These are phyloP conservation scores for Colletotrichum eleusines DNA, from an alignment of 2,329 filamentous ascomycete species.

Conservation along the genomic window DNA sequence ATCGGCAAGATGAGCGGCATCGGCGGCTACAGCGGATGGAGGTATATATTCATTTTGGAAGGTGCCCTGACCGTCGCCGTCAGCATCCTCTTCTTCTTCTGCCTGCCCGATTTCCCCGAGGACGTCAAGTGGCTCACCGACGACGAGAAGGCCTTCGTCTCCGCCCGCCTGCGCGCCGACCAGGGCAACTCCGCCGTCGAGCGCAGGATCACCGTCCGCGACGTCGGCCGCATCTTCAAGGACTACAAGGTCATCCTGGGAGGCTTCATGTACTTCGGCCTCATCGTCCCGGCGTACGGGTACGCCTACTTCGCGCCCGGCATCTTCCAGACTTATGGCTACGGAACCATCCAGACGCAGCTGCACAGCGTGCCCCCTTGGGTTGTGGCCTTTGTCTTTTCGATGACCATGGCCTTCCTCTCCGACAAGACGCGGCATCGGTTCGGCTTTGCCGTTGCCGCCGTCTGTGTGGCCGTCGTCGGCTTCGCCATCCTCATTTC, in stretches of 20 bases:
- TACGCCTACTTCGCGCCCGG: conserved; percentile 83
- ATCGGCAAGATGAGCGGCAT: conserved; percentile 81
- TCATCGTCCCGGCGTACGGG: conserved; percentile 81
- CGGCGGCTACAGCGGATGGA: conserved; percentile 77
- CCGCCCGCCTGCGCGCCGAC: conserved; percentile 74
- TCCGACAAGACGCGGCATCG: conserved; percentile 82
- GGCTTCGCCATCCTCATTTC: conserved; percentile 82
- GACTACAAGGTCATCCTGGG: conserved; percentile 81
- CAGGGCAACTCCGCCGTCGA: conserved; percentile 76
- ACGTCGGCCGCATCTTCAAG: conserved; percentile 74
- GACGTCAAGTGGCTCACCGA: conserved; percentile 77
- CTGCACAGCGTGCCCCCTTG: conserved; percentile 70
- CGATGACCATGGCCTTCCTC: conserved; percentile 78
- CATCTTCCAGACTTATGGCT: conserved; percentile 77
- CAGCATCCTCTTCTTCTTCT: conserved; percentile 74
- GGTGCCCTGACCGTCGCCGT: conserved; percentile 73
- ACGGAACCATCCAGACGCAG: conserved; percentile 68
- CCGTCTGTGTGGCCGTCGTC: conserved; percentile 75
- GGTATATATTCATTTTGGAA: conserved; percentile 88
- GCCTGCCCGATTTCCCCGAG: conserved; percentile 81
- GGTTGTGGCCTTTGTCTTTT: conserved; percentile 80
- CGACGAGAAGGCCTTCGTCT: conserved; percentile 77
- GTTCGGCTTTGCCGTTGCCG: conserved; percentile 77
- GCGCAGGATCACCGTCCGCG: conserved; percentile 67
- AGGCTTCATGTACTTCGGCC: conserved; percentile 84